Evolutionary conservation across 2,329 filamentous ascomycete species (phyloP), one percentile per base, ranked within the genome.

Genomic region (Diaporthe citrichinensis): DNA sequence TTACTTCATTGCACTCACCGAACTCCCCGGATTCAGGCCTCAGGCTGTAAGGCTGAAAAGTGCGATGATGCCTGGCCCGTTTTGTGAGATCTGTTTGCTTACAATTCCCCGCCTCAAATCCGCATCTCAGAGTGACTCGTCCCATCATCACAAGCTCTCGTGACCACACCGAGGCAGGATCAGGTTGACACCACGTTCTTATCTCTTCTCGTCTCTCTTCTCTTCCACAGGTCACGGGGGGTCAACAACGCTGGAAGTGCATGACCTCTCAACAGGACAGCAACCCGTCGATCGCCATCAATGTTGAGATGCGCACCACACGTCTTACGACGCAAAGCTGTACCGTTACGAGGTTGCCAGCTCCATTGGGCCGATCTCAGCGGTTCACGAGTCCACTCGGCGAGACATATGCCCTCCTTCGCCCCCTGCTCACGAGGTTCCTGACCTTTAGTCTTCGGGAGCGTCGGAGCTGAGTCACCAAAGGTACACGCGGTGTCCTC

Each of bases 21-120:
- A 36, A 25, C 67, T 7, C 10, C 8, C 20, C 20, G 14, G 14
- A 17, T 59, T 31, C 68, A 34, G 53, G 72, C 74, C 72, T 77
- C 36, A 77, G 76, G 76, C 76, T 72, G 14, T 25, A 74, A 77
- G 76, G 74, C 72, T 74, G 72, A 53, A 74, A 49, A 34, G 20
- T 41, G 77, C 71, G 76, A 46, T 72, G 67, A 68, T 77, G 76
- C 68, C 76, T 78, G 61, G n/a, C 34, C 58, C 36, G 20, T 31
- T 44, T 46, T 41, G 7, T 25, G 39, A 46, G 9, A 55, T 25
- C 39, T 59, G 51, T 73, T 49, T 65, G 58, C 25, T 34, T 2
- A n/a, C 17, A 23, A 3, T n/a, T n/a, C 57, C 71, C 71, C 71
- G 46, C 58, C 36, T 55, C 36, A 46, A 55, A 25, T 55, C 59